Base-by-base conservation (phyloP, 208 protist genomes). In the Wallacemonas collosoma region DNA sequence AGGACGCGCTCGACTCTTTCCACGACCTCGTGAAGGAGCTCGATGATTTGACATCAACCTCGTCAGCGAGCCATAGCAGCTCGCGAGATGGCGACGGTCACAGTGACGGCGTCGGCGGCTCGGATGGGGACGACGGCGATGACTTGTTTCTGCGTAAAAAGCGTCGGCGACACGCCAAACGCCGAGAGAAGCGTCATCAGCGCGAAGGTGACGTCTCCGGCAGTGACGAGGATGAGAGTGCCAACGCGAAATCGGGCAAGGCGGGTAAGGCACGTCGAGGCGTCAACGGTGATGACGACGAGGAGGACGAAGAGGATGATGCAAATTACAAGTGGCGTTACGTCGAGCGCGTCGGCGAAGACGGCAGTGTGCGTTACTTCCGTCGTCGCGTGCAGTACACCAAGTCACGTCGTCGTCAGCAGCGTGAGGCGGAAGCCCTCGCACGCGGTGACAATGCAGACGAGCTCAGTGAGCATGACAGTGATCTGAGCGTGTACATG, bases 1-100 rank as follows among this genome's bases (percentile, higher is more conserved):
- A 73, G 14, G 76, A 81, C 0, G 70, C 73, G 41, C 63, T 76
- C 36, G 6, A 35, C 1, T 71, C 73, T 38, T 88, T 91, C 71
- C 44, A 88, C 51, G 78, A 85, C 38, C 71, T 88, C 35, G 55
- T 91, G 55, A 51, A 77, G 14, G 76, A 82, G 58, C 56, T 88
- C 11, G 73, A 79, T 36, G 77, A 74, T 6, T 61, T 67, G 69
- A 55, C 70, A 15, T 68, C 70, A 3, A 60, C 58, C 45, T 74
- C 45, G 26, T 64, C 43, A 1, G 56, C 50, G 17, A 57, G 48
- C n/a, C 58, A 68, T 1, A 35, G 4, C 60, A 36, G 15, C 15
- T 17, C 3, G 4, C 5, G 4, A 2, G 5, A 48, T 41, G 15
- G 60, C 43, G 7, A 17, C 43, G 60, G 15, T 48, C 12, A 40